Evolutionary conservation across 2,329 filamentous ascomycete species (phyloP), one percentile per base, ranked within the genome.

Genomic region (Fusarium virguliforme): DNA sequence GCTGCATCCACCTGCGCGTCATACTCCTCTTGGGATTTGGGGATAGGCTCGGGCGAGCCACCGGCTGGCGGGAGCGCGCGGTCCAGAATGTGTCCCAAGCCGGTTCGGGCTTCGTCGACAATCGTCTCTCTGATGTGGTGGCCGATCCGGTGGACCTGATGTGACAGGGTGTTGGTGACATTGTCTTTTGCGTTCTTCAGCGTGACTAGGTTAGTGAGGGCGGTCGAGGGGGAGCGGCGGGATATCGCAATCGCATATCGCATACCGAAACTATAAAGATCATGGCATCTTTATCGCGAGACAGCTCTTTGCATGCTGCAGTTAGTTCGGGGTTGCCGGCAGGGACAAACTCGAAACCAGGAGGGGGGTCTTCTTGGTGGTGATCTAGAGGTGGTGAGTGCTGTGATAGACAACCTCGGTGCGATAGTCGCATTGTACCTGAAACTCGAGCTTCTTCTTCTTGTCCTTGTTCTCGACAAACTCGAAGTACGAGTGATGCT

Each of bases 221-320:
- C 10, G 48, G 32, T 26, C 6, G 51, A 13, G 35, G 32, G 10
- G 26, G 22, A 13, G 4, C 51, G 53, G 53, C 24, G 32, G 32
- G 46, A 7, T 54, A 18, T 41, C 41, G 26, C 12, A 30, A 28
- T 43, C 35, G 30, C 35, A 37, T 37, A 30, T 50, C 54, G 70
- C 87, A 72, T 84, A 90, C 89, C 75, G 89, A 89, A 53, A 92
- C 89, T 64, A 91, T 90, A 72, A 90, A 91, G 15, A 91, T 87
- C 86, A 90, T 88, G 48, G 88, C 88, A 72, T 85, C 89, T 56
- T 84, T 83, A 72, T 90, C 87, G 69, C 90, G 84, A 2, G 89
- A 91, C 22, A 91, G 78, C 73, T 91, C 89, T 78, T 91, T 91
- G 83, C 90, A 92, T 46, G 84, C 81, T 61, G 81, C 82, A 6